Evolutionary conservation across 495 filamentous ascomycete species (phyloP).

Genomic region (Entonaema liquescens): DNA sequence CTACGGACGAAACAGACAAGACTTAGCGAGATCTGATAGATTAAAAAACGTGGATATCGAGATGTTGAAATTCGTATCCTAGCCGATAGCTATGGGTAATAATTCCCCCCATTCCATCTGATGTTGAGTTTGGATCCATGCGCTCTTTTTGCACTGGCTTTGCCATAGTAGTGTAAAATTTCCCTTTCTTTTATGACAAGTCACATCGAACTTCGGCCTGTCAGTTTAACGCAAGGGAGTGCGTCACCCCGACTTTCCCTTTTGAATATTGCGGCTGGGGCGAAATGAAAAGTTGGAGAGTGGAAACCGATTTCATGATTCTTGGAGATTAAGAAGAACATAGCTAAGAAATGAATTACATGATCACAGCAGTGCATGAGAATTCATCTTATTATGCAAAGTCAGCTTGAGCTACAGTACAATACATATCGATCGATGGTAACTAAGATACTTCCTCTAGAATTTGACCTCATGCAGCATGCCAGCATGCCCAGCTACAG

Average conservation of each 20-base stretch:
- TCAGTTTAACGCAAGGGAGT: not conserved
- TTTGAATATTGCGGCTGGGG: not conserved
- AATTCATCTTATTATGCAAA: constrained; percentile 13
- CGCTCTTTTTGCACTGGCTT: not conserved
- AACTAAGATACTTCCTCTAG: constrained; percentile 1
- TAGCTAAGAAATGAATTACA: constrained; percentile 17
- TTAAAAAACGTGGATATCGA: not conserved
- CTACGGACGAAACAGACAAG: not conserved
- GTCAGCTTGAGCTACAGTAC: not conserved
- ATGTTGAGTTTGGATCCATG: constrained; percentile 4
- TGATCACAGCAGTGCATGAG: constrained; percentile 14
- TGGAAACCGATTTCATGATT: not conserved
- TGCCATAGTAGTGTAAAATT: not conserved
- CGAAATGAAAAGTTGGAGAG: not conserved
- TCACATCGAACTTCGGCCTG: not conserved
- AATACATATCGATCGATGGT: constrained; percentile 5
- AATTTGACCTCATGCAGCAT: constrained; percentile 18
- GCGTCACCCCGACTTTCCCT: constrained; percentile 10
- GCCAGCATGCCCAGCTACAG: too few species aligned
- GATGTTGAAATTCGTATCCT: constrained; percentile 8
- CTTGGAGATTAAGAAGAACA: not conserved
- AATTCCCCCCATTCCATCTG: constrained; percentile 12
- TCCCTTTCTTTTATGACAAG: not conserved
- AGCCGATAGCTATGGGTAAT: not conserved
- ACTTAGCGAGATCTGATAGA: not conserved